Base-by-base conservation (phyloP, 306 rosid species). In the Hippophae tibetana region DNA sequence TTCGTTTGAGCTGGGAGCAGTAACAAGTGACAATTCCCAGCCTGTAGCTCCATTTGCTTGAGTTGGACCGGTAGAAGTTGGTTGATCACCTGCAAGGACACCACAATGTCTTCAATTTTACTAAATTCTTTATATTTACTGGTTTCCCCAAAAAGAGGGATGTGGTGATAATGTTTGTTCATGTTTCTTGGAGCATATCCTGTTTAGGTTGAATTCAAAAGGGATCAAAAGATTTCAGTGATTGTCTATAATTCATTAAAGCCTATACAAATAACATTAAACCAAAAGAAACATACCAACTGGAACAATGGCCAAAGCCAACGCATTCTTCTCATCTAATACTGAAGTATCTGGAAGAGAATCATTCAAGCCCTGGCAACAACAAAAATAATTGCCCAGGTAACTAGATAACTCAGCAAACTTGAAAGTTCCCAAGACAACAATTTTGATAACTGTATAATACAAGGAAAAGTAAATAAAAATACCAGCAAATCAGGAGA, bases 11-110 rank as follows among this genome's bases (percentile, higher is more conserved):
- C 97, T 88, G 62, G 97, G 97, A 71, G 97, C 87, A 0, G 94
- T 84, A 46, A 93, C 99, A 64, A 93, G 99, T 41, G 99, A 95
- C 77, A 93, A 72, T 78, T 93, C 99, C 99, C 99, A 93, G 63
- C 99, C 99, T 52, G 90, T 76, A 55, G 80, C 56, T 77, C 95
- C 89, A 62, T 82, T 77, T 61, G 81, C 80, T 27, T 73, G 89
- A 77, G 63, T 81, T 70, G 83, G 58, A 82, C 78, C 94, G 12
- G 80, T 61, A 45, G 86, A 41, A 43, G 83, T 63, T 65, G 85
- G 82, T 76, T 82, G 95, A 54, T 82, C 85, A 45, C 79, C 88
- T 86, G 85, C 66, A 10, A 72, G 60, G 72, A 70, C 65, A 74
- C 53, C 76, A 31, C 38, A 65, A 66, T 42, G 58, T 50, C 58